phyloP scores from a whole-genome alignment of 305 asterid genomes.

The Fraxinus nigra region DNA sequence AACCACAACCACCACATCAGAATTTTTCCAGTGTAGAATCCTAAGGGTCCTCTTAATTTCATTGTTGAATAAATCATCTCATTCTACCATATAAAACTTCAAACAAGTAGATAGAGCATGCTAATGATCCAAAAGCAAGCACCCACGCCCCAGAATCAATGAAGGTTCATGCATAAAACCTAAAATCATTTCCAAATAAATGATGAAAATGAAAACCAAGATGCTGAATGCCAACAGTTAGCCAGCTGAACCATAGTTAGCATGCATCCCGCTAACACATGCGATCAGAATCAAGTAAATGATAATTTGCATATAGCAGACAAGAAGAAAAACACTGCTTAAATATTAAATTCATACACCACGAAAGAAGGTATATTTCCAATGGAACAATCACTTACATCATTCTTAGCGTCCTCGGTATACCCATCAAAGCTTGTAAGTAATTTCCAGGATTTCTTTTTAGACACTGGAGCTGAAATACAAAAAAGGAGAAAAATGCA shows the following conservation, averaged over 20 bases:
- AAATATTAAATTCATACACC: not conserved
- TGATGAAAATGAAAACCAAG: not conserved
- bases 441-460: conserved; percentile 77
- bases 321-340: not conserved
- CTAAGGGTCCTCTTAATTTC: not conserved
- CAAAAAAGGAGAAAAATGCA: conserved; percentile 24
- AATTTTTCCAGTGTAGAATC: not conserved
- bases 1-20: not conserved
- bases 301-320: not conserved
- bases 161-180: not conserved
- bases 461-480: conserved; percentile 67
- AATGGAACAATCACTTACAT: conserved; percentile 53
- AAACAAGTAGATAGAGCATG: not conserved
- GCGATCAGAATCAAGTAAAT: conserved; percentile 10
- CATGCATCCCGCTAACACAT: conserved; percentile 14
- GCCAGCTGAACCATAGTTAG: not conserved
- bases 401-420: conserved; percentile 97
- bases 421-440: conserved; percentile 82
- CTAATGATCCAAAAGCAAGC: not conserved
- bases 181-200: not conserved
- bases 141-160: not conserved
- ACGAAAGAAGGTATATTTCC: conserved; percentile 7
- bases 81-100: conserved; percentile 5
- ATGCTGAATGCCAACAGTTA: not conserved
- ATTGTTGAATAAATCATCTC: not conserved